Percentiles rank a stretch among this genome's conserved stretches.
Evolutionary conservation across 2,329 filamentous ascomycete genomes (phyloP).

Genomic region (Apiospora arundinis): DNA sequence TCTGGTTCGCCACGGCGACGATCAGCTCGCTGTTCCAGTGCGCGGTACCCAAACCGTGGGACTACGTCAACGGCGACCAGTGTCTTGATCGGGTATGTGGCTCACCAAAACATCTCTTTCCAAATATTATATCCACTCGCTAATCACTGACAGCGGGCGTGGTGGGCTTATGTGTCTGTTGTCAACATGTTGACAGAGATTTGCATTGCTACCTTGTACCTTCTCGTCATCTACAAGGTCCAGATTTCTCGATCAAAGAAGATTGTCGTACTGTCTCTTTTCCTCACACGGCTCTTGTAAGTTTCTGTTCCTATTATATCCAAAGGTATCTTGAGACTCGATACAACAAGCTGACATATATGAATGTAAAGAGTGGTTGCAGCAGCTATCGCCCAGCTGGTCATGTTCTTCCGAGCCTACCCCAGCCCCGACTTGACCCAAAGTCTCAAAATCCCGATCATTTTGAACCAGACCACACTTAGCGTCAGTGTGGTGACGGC

Average conservation of each 20-base stretch:
- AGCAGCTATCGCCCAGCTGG: not conserved
- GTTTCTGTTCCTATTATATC: not conserved
- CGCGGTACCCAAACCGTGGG: conserved; percentile 31
- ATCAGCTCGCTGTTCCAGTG: conserved; percentile 32
- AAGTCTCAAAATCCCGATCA: not conserved
- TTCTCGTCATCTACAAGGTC: conserved; percentile 3
- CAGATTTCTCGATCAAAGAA: not conserved
- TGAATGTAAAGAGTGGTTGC: not conserved
- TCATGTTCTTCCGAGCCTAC: not conserved
- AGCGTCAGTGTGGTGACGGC: not conserved
- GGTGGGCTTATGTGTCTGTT: conserved; percentile 7
- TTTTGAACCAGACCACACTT: not conserved
- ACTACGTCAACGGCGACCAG: conserved; percentile 28
- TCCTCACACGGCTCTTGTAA: not conserved
- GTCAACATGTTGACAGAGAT: conserved; percentile 2
- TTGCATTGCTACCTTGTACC: not conserved
- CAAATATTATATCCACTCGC: not conserved
- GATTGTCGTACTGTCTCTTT: not conserved
- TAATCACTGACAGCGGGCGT: not conserved
- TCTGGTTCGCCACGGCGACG: conserved; percentile 8
- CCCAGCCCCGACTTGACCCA: not conserved
- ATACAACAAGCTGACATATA: not conserved
- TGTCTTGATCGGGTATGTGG: conserved; percentile 31
- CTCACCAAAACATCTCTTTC: not conserved
- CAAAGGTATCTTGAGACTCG: not conserved